Base-by-base conservation (phyloP, 1,139 yeast species). In the Geotrichum aggregatum region DNA sequence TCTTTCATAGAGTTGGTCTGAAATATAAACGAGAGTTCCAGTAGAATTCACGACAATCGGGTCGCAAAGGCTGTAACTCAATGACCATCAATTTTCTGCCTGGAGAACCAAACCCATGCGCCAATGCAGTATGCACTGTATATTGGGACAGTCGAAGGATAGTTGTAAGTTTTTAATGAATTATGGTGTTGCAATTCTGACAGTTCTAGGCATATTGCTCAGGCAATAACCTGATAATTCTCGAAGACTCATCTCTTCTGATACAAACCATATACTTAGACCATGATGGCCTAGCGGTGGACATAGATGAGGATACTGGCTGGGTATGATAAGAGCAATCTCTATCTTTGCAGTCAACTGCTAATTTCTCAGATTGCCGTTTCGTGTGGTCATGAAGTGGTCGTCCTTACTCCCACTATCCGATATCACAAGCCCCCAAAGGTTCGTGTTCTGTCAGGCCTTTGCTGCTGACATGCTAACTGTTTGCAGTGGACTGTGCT, bases 141-240 rank as follows among this genome's bases (percentile, higher is more conserved):
- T 70, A 72, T 52, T 89, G 96, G 96, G 81, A 81, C 55, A 75
- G 75, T 19, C 81, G 80, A 56, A 78, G 82, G 52, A 69, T 89
- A 7, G 71, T 86, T 26, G 71, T 70, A 58, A 40, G 72, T 62
- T 21, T 10, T 13, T 34, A 8, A 8, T 30, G 14, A 2, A 24
- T 13, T 33, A 30, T 31, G 18, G 13, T 30, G 11, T 10, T n/a
- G 33, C 6, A 16, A 5, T 13, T 26, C 44, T n/a, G 36, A 44
- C 36, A 26, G 34, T 28, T 24, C 16, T 36, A 69, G 70, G 84
- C 82, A 0, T 91, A 91, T 65, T 87, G 92, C 52, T 87, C 96
- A 1, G 97, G 96, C 1, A 88, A 89, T 69, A 89, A 88, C 66
- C 71, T 91, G 60, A 84, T 89, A 44, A 76, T 89, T 8, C 64